Evolutionary conservation across 768 basidiomycete species (phyloP), one percentile per base, ranked within the genome.

Genomic region (Boletales sp.): DNA sequence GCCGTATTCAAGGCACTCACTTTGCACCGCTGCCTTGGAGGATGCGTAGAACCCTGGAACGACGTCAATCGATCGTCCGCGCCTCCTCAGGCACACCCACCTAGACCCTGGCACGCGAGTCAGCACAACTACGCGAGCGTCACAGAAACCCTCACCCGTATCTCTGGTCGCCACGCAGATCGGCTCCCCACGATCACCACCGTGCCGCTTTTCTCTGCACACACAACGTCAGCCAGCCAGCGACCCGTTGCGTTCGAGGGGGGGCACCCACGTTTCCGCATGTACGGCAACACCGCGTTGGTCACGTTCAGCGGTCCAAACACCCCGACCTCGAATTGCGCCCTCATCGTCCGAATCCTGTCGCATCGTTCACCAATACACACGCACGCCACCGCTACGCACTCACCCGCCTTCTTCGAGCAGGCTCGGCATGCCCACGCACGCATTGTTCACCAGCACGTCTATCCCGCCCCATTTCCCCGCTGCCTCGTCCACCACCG

Each of bases 401-500:
- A 35, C 37, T 15, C 55, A 83, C 81, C 81, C 78, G 55, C 72
- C 75, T 63, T 85, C 84, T 64, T 86, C 84, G 10, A 80, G 36
- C 2, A 83, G 53, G 8, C 72, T 71, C 4, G 73, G 71, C 30
- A 70, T 47, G 0, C 77, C 74, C 47, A 61, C 50, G 56, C 80
- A 84, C 19, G 83, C 84, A 54, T 86, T 86, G 52, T 86, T 85
- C 34, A 86, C 80, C 24, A 85, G 57, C 2, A 85, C 76, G 54
- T 84, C 81, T 50, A 85, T 74, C 8, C 69, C 64, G 6, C 80
- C 80, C 76, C 80, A 84, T 21, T 21, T 21, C 21, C 21, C 21
- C 21, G 21, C 21, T 4, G 21, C 21, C 21, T 21, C 21, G 21
- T 21, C 21, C 21, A 21, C 21, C 21, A 21, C 21, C 21, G 21